A percentile compares a stretch with the other conserved stretches of the same genome.
Conservation (phyloP, 176 grass and related monocot species). For the Aegilops bicornis region DNA sequence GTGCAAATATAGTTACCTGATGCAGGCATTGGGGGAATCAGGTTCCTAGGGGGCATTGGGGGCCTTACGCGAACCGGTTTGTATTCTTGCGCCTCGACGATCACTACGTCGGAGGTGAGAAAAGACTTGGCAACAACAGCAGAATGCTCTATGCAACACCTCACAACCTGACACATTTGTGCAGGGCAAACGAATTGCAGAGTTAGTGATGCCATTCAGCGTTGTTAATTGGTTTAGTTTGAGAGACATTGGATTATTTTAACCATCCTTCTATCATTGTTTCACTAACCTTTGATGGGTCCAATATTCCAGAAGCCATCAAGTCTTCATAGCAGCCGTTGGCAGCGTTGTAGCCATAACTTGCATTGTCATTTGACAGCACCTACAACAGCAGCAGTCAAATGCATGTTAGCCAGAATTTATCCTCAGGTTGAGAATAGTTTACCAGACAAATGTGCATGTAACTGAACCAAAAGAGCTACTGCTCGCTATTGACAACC, state of each 20-base stretch:
- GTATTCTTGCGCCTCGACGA: slow-evolving; percentile 70
- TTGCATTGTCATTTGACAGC: slow-evolving; percentile 49
- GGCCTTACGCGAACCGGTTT: slow-evolving; percentile 55
- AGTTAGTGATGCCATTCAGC: background rate
- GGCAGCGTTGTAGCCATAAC: slow-evolving; percentile 94
- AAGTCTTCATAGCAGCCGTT: slow-evolving; percentile 77
- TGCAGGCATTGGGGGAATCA: slow-evolving; percentile 54
- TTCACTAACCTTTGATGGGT: slow-evolving; percentile 76
- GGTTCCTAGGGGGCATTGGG: slow-evolving; percentile 50
- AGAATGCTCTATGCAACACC: slow-evolving; percentile 90
- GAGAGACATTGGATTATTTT: background rate
- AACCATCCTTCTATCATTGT: background rate
- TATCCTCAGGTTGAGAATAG: background rate
- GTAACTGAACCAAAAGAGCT: background rate
- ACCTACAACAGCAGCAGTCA: slow-evolving; percentile 46
- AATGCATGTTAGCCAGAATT: background rate
- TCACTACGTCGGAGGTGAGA: slow-evolving; percentile 77
- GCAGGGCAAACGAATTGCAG: background rate
- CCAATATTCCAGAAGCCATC: slow-evolving; percentile 80
- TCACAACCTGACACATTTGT: slow-evolving; percentile 61
- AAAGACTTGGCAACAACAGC: slow-evolving; percentile 86
- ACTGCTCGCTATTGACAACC: slow-evolving; percentile 20
- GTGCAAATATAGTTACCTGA: slow-evolving; percentile 33
- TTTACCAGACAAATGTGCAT: background rate
- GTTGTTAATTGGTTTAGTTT: background rate